Evolutionary conservation across 257 asterid genomes (phyloP).

Genomic region (Euphrasia confusa): DNA sequence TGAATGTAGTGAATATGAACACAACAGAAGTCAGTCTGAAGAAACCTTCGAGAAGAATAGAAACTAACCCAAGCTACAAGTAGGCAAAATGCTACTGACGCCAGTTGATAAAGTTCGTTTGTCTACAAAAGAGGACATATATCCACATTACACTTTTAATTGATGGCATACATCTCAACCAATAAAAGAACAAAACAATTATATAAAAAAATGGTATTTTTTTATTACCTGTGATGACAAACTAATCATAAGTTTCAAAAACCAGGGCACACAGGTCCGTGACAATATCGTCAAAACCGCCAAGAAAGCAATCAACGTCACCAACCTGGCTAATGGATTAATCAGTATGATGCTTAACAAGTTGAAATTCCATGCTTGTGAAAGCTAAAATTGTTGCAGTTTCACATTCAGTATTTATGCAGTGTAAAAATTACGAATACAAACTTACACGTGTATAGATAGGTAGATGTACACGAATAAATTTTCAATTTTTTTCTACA

Average conservation of each 20-base stretch:
- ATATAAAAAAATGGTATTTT: neutral
- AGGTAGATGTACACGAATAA: too few relatives aligned
- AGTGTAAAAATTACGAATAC: too few relatives aligned
- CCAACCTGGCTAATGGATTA: conserved; percentile 81
- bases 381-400: conserved; percentile 13
- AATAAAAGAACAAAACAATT: neutral
- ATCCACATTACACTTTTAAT: conserved; percentile 17
- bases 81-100: conserved; percentile 96
- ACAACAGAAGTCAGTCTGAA: conserved; percentile 7
- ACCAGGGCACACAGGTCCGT: conserved; percentile 97
- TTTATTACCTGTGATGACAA: conserved; percentile 85
- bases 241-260: conserved; percentile 95
- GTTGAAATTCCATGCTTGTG: conserved; percentile 12
- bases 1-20: neutral
- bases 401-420: neutral
- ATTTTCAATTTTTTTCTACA: too few relatives aligned
- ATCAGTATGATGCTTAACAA: conserved; percentile 40
- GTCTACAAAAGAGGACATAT: conserved; percentile 53
- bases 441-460: too few relatives aligned
- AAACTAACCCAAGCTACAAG: conserved; percentile 96
- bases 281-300: conserved; percentile 68
- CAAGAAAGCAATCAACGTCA: conserved; percentile 77
- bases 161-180: conserved; percentile 14
- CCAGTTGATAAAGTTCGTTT: conserved; percentile 94
- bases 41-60: conserved; percentile 19